Evolutionary conservation across 106 monocot species (phyloP), one percentile per base, ranked within the genome.

Genomic region (Xerophyta viscosa): DNA sequence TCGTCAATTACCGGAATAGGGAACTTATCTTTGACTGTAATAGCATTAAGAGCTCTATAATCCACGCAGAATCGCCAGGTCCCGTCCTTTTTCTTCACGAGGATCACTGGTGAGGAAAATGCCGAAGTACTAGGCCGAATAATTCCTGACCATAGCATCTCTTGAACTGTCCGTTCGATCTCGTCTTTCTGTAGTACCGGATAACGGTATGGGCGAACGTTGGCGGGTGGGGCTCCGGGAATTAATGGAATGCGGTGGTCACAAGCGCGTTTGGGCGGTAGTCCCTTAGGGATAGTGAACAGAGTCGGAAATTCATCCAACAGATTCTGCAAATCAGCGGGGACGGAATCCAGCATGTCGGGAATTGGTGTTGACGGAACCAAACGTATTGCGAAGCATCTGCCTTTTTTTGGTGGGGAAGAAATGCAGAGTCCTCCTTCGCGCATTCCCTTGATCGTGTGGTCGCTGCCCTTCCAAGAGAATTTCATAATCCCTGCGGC

Each of bases 1-100:
- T 53, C 64, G 10, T 64, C 52, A 18, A 54, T 21, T 3, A 30
- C 43, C 0, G 64, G 62, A 25, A 62, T 62, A 11, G 62, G 50
- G 17, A 62, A 62, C 10, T 39, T 21, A 24, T 49, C 49, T 33
- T 55, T 55, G 20, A 55, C 33, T 1, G 55, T 55, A 24, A 57
- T 26, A 1, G 8, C 13, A n/a, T 57, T 57, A 2, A 57, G 24
- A 0, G 57, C 57, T 4, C 41, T 13, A 24, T 26, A 41, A 26
- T 57, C 57, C 39, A 41, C 39, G 24, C 57, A 57, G 11, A 41
- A 41, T 12, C 39, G 57, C 19, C 19, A 57, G 6, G 57, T 12
- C 15, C 39, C 41, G 8, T 57, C 57, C 12, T 57, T 42, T 15
- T 39, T 57, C 37, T 57, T 41, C 21, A 56, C 55, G 3, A 56